phyloP scores from a whole-genome alignment of 148 eudicot species.

The Fagopyrum tataricum region DNA sequence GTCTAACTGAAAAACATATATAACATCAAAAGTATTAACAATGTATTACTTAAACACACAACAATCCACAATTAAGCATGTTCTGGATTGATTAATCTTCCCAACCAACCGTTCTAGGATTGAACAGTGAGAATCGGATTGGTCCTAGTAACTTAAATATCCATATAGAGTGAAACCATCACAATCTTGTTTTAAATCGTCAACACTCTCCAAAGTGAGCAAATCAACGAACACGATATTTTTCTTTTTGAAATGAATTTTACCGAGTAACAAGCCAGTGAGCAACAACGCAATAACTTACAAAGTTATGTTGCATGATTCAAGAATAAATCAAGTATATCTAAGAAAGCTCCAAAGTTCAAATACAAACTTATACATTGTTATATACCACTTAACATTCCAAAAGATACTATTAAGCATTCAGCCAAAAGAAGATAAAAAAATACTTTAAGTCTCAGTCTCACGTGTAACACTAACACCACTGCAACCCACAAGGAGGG shows the following conservation, averaged over 20 bases:
- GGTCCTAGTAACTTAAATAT: too few relatives aligned
- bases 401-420: too few relatives aligned
- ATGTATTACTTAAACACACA: not conserved
- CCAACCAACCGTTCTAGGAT: not conserved
- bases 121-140: too few relatives aligned
- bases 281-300: not conserved
- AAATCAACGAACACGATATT: not conserved
- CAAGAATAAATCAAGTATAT: too few relatives aligned
- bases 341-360: too few relatives aligned
- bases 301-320: too few relatives aligned
- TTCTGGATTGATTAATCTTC: not conserved
- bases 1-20: conserved; percentile 57
- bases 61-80: not conserved
- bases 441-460: too few relatives aligned
- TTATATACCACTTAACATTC: too few relatives aligned
- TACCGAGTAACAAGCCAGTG: not conserved
- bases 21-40: not conserved
- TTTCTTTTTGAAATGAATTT: not conserved
- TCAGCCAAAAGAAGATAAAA: too few relatives aligned
- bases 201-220: not conserved
- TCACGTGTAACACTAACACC: too few relatives aligned
- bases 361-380: too few relatives aligned
- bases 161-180: not conserved
- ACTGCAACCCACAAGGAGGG: too few relatives aligned
- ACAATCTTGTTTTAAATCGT: not conserved